Base-by-base conservation (phyloP, 805 yeast genomes). In the Metschnikowia anglica region DNA sequence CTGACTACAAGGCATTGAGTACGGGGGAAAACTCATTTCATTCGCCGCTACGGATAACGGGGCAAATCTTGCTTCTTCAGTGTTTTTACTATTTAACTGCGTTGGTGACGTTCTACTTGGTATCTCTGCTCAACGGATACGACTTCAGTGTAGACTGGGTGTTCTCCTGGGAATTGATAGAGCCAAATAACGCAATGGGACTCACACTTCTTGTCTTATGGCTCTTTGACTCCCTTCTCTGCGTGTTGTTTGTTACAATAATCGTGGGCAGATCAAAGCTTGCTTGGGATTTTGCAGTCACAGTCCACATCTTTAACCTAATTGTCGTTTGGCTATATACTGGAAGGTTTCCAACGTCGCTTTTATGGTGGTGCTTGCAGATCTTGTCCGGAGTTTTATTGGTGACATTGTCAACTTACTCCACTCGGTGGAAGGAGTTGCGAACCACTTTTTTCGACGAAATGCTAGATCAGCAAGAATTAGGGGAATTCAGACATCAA, bases 261-360 rank as follows among this genome's bases (percentile, higher is more conserved):
- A 81, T 91, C 20, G 96, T 91, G 10, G 97, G 98, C 0, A 72
- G 98, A 44, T 85, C 96, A 31, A 93, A 91, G 61, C 68, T 91
- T 37, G 98, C 97, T 0, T 85, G 96, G 85, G 99, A 91, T 65
- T 91, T 93, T 68, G 97, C 96, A 9, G 59, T 91, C n/a, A 93
- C 99, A 0, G 79, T 91, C 12, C 97, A 93, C 62, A 79, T 85
- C 17, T 76, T 93, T 38, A 84, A 91, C 64, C 63, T 91, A 18
- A 39, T 81, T 3, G 80, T 88, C 3, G 87, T 81, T 0, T 81
- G 87, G 80, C 46, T 78, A 1, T 80, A 79, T 49, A 73, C 87
- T 1, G 76, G 79, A 0, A 71, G 74, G 23, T 76, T 91, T 49
- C 99, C 99, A 0, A 66, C 68, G 12, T 78, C 81, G 25, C 49